A percentile compares a stretch with the other conserved stretches of the same genome.
Evolutionary conservation across 2,329 filamentous ascomycete genomes (phyloP).

Genomic region (Metarhizium guizhouense): DNA sequence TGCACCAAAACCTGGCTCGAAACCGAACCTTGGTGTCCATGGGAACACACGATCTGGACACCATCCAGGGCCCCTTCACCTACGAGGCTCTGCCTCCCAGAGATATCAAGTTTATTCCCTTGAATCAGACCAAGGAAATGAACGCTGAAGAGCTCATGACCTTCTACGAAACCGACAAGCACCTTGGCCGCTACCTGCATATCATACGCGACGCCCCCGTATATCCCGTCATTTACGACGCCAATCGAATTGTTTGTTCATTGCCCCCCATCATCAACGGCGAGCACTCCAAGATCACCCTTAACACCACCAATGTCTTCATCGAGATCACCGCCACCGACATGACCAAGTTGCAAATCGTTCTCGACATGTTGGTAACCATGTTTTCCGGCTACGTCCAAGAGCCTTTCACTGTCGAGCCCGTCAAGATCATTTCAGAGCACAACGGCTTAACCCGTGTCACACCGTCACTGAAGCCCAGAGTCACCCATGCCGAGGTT

Average conservation of each 20-base stretch:
- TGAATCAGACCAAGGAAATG: slow-evolving; percentile 90
- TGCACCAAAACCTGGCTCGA: slow-evolving; percentile 90
- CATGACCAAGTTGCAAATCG: slow-evolving; percentile 91
- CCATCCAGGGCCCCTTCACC: slow-evolving; percentile 86
- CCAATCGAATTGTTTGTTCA: slow-evolving; percentile 79
- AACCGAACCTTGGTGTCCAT: slow-evolving; percentile 93
- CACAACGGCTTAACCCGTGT: slow-evolving; percentile 80
- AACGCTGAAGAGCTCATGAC: slow-evolving; percentile 81
- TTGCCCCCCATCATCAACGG: slow-evolving; percentile 97
- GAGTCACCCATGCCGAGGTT: slow-evolving; percentile 72
- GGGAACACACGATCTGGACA: slow-evolving; percentile 93
- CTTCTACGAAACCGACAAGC: slow-evolving; percentile 92
- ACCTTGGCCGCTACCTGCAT: slow-evolving; percentile 81
- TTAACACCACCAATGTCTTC: slow-evolving; percentile 87
- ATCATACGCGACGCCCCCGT: slow-evolving; percentile 91
- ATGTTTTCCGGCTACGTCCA: slow-evolving; percentile 94
- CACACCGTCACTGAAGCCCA: slow-evolving; percentile 71
- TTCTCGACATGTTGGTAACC: slow-evolving; percentile 87
- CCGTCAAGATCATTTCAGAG: slow-evolving; percentile 81
- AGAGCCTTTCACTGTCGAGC: slow-evolving; percentile 87
- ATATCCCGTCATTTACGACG: slow-evolving; percentile 93
- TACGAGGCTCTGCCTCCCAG: slow-evolving; percentile 91
- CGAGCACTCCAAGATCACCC: slow-evolving; percentile 90
- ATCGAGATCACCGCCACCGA: slow-evolving; percentile 97
- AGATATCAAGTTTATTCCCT: slow-evolving; percentile 80